phyloP scores from a whole-genome alignment of 78 protist genomes.

The Guillardia theta region DNA sequence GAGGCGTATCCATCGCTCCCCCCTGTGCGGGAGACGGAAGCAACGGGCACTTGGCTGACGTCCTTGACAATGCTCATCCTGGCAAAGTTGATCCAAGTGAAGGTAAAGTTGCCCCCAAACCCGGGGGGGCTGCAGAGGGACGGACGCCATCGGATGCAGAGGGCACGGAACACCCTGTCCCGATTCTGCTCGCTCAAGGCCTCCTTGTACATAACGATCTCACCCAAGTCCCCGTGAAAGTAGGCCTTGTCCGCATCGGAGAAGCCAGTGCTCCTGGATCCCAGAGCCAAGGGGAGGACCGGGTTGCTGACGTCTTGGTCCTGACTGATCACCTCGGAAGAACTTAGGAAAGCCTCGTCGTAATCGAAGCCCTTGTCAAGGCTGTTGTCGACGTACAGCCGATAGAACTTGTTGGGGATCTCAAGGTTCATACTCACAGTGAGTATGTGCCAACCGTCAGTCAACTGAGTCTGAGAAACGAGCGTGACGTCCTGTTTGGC shows the following conservation, averaged over 20 bases:
- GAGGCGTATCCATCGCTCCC: not conserved
- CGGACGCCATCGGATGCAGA: not conserved
- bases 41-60: not conserved
- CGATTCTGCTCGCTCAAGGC: too few relatives aligned
- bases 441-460: not conserved
- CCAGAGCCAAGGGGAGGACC: not conserved
- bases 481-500: not conserved
- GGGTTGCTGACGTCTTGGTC: not conserved
- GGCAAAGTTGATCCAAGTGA: too few relatives aligned
- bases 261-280: not conserved
- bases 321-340: not conserved
- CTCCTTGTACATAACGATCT: not conserved
- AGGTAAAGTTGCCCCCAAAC: too few relatives aligned
- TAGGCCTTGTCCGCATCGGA: not conserved
- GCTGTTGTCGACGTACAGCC: not conserved
- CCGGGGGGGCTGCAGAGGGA: not conserved
- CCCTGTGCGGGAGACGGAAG: not conserved
- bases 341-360: too few relatives aligned
- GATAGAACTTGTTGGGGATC: not conserved
- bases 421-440: not conserved
- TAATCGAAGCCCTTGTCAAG: not conserved
- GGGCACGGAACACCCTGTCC: too few relatives aligned
- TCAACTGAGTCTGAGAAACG: not conserved
- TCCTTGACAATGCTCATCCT: too few relatives aligned
- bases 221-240: conserved; percentile 33